Base-by-base conservation (phyloP, 1,284 basidiomycete genomes). In the Cryptococcus sp. region DNA sequence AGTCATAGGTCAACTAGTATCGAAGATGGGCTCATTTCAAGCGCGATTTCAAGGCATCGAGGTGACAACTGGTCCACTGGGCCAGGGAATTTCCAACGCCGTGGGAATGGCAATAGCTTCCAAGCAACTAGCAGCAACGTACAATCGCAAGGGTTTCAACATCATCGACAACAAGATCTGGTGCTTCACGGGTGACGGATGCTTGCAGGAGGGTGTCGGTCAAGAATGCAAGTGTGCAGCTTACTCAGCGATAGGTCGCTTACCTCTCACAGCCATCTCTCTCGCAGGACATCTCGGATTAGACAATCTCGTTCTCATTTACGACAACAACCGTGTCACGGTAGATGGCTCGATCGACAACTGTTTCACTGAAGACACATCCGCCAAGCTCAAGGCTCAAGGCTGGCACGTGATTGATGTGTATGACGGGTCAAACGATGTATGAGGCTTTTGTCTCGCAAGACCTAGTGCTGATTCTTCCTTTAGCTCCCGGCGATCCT, bases 121-220 rank as follows among this genome's bases (percentile, higher is more conserved):
- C 41, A 76, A 76, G 58, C 67, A 75, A 47, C 51, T 75, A 27
- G 73, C 56, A 2, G 68, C 72, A 0, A 60, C 57, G 23, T 75
- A 72, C 62, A 74, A 77, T 67, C 70, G 67, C 57, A 64, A 68
- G 4, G 73, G 57, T 5, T 68, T 63, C 58, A 64, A 64, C 1
- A 55, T 77, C 19, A 63, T 71, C 22, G 66, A 69, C 41, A 64
- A 66, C 48, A 76, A 70, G 61, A 67, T 73, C 50, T 76, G 71
- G 73, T 75, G 72, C 62, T 74, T 78, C 61, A 78, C 74, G 16
- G 78, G 78, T 23, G 78, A 78, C 53, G 78, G 78, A 6, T 79
- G 77, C 64, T 55, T 79, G 10, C 76, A 77, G 54, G 78, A 78
- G 58, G 78, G 78, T 62, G 72, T 77, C 23, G 75, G 77, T n/a